phyloP scores from a whole-genome alignment of 2,329 filamentous ascomycete species.

The Aureobasidium sp. region DNA sequence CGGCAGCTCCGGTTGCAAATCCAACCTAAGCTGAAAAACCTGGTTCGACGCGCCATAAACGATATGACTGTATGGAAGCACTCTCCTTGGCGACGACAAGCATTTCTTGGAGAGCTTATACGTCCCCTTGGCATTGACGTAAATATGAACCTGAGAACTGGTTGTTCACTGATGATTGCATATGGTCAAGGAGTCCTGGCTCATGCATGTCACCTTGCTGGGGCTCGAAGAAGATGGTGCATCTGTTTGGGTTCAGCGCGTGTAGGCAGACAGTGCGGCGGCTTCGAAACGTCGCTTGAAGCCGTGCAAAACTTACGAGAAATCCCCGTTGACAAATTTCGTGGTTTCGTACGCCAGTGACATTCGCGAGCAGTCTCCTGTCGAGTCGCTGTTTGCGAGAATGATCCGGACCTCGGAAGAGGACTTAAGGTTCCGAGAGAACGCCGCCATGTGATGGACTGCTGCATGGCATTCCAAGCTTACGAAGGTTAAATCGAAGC shows the following conservation, averaged over 20 bases:
- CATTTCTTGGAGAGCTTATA: neutral
- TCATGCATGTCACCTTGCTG: neutral
- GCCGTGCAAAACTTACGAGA: neutral
- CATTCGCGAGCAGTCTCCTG: neutral
- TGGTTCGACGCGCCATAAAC: neutral
- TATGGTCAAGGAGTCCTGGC: neutral
- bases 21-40: neutral
- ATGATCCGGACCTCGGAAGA: neutral
- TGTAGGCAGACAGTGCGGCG: neutral
- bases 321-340: neutral
- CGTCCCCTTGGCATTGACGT: neutral
- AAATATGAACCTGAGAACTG: neutral
- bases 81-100: neutral
- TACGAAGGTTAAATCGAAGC: neutral
- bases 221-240: neutral
- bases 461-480: neutral
- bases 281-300: neutral
- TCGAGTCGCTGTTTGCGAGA: neutral
- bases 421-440: neutral
- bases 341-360: neutral
- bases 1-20: neutral
- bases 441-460: neutral
- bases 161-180: neutral
- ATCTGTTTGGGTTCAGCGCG: neutral
- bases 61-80: neutral